Evolutionary conservation across 176 grass and related monocot species (phyloP).

Genomic region (Aegilops umbellulata): DNA sequence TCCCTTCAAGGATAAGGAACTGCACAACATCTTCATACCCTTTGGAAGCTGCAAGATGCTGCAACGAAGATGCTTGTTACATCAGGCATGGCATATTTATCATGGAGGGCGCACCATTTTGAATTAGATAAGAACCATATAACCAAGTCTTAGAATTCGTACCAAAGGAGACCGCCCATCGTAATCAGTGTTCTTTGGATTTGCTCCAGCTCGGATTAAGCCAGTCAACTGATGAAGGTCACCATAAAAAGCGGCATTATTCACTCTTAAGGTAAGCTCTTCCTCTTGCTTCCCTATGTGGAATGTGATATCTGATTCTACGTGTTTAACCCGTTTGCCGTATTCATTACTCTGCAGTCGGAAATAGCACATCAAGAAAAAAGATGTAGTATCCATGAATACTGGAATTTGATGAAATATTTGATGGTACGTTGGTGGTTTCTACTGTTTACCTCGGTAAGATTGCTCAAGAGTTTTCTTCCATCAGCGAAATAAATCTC

Average conservation of each 20-base stretch:
- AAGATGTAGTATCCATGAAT: background rate
- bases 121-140: background rate
- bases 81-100: background rate
- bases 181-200: conserved; percentile 88
- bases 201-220: conserved; percentile 74
- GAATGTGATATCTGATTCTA: conserved; percentile 87
- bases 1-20: conserved; percentile 72
- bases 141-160: background rate
- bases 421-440: background rate
- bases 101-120: background rate
- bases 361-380: background rate
- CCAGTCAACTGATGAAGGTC: conserved; percentile 69
- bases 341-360: conserved; percentile 60
- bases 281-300: conserved; percentile 94
- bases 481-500: conserved; percentile 93
- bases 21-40: conserved; percentile 74
- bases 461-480: conserved; percentile 74
- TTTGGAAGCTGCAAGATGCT: conserved; percentile 85
- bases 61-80: background rate
- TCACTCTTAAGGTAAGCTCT: conserved; percentile 80
- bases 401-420: background rate
- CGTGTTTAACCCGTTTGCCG: conserved; percentile 53
- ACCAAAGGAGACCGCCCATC: conserved; percentile 91
- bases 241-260: conserved; percentile 73
- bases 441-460: conserved; percentile 55